Evolutionary conservation across 306 rosid species (phyloP).

Genomic region (Gastrolobium bilobum): DNA sequence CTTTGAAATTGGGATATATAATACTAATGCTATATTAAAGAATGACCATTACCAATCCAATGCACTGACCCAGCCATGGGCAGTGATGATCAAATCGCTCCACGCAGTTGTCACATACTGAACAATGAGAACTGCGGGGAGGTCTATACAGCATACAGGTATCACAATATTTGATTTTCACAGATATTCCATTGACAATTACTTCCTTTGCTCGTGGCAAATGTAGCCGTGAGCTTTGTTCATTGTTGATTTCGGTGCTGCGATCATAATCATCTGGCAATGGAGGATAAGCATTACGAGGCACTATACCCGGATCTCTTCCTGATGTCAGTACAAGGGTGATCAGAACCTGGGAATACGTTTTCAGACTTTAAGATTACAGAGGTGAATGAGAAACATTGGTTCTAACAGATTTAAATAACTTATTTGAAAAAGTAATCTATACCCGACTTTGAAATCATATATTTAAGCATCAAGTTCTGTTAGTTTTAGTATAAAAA

Average conservation of each 20-base stretch:
- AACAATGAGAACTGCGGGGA: conserved; percentile 86
- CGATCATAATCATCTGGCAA: conserved; percentile 57
- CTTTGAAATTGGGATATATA: neutral
- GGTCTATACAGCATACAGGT: conserved; percentile 87
- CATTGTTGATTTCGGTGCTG: conserved; percentile 47
- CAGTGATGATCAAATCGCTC: conserved; percentile 93
- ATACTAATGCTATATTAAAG: neutral
- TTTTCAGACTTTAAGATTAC: conserved; percentile 40
- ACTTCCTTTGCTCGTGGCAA: conserved; percentile 70
- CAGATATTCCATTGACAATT: conserved; percentile 60
- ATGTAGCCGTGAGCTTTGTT: conserved; percentile 45
- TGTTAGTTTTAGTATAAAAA: too few species aligned
- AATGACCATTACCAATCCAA: conserved; percentile 70
- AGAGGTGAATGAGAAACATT: conserved; percentile 38
- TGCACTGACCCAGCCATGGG: conserved; percentile 94
- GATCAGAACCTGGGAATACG: conserved; percentile 66
- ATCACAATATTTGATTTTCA: conserved; percentile 76
- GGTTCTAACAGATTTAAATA: conserved; percentile 20
- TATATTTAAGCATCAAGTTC: neutral
- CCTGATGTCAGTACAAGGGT: conserved; percentile 77
- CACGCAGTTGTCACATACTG: conserved; percentile 82
- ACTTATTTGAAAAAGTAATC: neutral
- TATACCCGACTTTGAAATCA: neutral
- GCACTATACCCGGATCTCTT: conserved; percentile 89
- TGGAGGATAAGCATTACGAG: conserved; percentile 75